phyloP scores from a whole-genome alignment of 495 filamentous ascomycete species.

The Chaetomidium leptoderma region DNA sequence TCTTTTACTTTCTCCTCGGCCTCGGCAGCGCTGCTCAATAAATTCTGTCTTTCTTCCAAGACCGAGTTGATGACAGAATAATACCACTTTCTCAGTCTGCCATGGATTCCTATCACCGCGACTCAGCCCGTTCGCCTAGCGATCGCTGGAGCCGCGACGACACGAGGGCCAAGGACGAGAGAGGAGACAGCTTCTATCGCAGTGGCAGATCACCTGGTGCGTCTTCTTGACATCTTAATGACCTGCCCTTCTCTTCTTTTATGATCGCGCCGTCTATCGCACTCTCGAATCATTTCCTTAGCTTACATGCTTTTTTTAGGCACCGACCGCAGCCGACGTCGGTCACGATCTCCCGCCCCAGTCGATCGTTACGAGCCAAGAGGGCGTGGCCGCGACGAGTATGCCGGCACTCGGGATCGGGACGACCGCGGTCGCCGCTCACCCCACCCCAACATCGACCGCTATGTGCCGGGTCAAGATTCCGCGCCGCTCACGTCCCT shows the following conservation, averaged over 20 bases:
- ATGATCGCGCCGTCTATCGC: neutral
- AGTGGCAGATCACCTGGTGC: constrained; percentile 54
- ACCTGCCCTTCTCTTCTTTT: constrained; percentile 16
- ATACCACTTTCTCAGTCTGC: neutral
- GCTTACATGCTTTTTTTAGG: constrained; percentile 27
- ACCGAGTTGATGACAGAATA: neutral
- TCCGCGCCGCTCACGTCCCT: constrained; percentile 51
- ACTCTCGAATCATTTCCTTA: neutral
- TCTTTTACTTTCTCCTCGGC: neutral
- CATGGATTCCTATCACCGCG: constrained; percentile 49
- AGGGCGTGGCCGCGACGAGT: constrained; percentile 64
- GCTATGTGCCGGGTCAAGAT: constrained; percentile 89
- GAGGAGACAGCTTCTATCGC: constrained; percentile 50
- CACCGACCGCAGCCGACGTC: constrained; percentile 47
- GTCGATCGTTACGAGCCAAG: constrained; percentile 72
- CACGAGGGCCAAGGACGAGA: constrained; percentile 43
- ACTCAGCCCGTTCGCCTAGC: constrained; percentile 47
- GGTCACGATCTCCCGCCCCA: constrained; percentile 66
- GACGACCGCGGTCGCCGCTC: constrained; percentile 56
- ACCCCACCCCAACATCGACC: constrained; percentile 76
- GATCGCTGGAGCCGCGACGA: constrained; percentile 54
- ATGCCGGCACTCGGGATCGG: constrained; percentile 55
- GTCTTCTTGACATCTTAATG: constrained; percentile 34
- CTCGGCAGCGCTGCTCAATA: neutral
- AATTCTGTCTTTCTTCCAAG: neutral